A percentile compares a stretch with the other conserved stretches of the same genome.
Evolutionary conservation across 2,329 filamentous ascomycete genomes (phyloP).

Genomic region (Fusarium annulatum): DNA sequence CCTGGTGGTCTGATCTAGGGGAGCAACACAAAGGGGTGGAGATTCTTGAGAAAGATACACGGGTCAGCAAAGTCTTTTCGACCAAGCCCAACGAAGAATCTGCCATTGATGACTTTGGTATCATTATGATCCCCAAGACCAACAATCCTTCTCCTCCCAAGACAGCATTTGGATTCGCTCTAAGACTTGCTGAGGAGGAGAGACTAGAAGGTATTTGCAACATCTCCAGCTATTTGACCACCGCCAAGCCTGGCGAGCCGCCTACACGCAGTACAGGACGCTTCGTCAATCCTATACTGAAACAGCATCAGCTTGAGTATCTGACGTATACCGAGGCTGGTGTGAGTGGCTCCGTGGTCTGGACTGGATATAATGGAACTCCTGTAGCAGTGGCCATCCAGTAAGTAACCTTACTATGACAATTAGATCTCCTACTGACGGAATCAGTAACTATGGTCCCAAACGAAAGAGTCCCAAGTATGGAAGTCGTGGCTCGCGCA

Average conservation of each 20-base stretch:
- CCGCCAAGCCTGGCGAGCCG: not conserved
- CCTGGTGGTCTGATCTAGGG: not conserved
- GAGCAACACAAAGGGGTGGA: not conserved
- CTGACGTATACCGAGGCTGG: not conserved
- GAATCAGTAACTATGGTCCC: not conserved
- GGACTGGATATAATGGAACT: not conserved
- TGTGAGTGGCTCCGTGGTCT: not conserved
- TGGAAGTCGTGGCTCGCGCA: not conserved
- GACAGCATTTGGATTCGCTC: not conserved
- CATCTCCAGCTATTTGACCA: not conserved
- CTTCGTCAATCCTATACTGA: not conserved
- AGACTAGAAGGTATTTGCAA: not conserved
- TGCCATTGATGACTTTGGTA: not conserved
- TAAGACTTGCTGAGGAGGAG: not conserved
- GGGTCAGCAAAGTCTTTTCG: not conserved
- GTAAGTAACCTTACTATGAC: not conserved
- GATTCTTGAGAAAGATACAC: not conserved
- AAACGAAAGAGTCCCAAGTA: not conserved
- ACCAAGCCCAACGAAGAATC: not conserved
- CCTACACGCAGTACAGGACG: not conserved
- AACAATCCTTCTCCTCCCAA: not conserved
- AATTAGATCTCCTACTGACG: rapidly evolving
- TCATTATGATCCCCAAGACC: not conserved
- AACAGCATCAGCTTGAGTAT: not conserved
- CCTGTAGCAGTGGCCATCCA: not conserved